These are phyloP conservation scores for Diplodia corticola DNA, from an alignment of 2,329 filamentous ascomycete species.

Conservation along the genomic window DNA sequence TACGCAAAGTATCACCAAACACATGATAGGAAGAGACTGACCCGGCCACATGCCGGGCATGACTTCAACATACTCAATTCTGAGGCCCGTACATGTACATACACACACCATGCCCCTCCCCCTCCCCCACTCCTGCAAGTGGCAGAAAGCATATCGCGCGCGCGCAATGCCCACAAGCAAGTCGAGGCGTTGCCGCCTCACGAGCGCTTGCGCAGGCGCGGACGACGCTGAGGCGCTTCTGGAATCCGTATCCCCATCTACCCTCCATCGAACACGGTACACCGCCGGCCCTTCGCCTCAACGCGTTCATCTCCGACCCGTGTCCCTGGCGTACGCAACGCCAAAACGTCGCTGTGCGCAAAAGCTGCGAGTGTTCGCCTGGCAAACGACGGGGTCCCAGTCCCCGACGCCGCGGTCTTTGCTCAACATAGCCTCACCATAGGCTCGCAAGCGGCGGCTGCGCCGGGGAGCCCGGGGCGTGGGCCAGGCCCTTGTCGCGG, in stretches of 20 bases:
- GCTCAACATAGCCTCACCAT: background rate
- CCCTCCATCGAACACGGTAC: slow-evolving; percentile 15
- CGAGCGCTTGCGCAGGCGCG: background rate
- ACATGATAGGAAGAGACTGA: slow-evolving; percentile 46
- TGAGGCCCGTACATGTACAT: slow-evolving; percentile 33
- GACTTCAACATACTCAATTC: slow-evolving; percentile 38
- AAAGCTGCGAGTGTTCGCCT: background rate
- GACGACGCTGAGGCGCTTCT: slow-evolving; percentile 14
- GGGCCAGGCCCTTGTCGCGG: slow-evolving; percentile 14
- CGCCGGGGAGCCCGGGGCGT: background rate
- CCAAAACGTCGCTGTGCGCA: slow-evolving; percentile 11
- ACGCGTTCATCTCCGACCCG: slow-evolving; percentile 15
- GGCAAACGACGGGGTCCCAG: slow-evolving; percentile 4
- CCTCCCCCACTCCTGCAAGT: slow-evolving; percentile 19
- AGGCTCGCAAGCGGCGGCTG: slow-evolving; percentile 3
- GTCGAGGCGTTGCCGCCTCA: slow-evolving; percentile 13
- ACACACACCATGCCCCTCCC: background rate
- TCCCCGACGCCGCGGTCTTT: slow-evolving; percentile 5
- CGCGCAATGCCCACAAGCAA: background rate
- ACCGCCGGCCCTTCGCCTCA: slow-evolving; percentile 15
- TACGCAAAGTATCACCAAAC: slow-evolving; percentile 26
- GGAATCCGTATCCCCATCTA: slow-evolving; percentile 10
- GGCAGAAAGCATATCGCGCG: slow-evolving; percentile 2
- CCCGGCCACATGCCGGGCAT: slow-evolving; percentile 33
- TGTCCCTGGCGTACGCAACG: slow-evolving; percentile 14